Evolutionary conservation across 2,329 filamentous ascomycete species (phyloP), one percentile per base, ranked within the genome.

Genomic region (Geosmithia putterillii): DNA sequence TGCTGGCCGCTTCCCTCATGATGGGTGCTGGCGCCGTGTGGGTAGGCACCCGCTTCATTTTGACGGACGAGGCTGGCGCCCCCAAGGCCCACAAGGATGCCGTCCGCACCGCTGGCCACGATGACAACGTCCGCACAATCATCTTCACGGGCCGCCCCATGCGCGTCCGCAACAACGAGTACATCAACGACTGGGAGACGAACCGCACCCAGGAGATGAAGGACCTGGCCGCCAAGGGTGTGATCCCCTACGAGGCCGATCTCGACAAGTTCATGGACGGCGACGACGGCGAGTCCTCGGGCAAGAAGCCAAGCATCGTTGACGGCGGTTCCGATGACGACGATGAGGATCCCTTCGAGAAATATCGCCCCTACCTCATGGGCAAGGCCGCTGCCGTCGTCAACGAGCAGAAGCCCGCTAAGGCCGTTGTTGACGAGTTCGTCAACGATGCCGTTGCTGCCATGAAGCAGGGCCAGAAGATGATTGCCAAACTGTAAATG

Each of bases 141-240:
- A 98, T 98, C 70, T 98, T 96, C 76, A 98, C 92, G 45, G 92
- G 92, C 44, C 86, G 92, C 46, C 92, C 92, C 32, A 74, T 98
- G 59, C 86, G 92, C 52, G 92, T 98, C 46, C 83, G 89, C 61
- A 92, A 78, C 60, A 98, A 96, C 71, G 65, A 83, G 7, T 98
- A 98, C 67, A 96, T 98, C 58, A 64, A 79, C 59, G 86, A 95
- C 73, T 98, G 92, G 92, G 90, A 98, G 70, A 82, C 83, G 56
- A 92, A 96, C 72, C 85, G 92, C 53, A 71, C 75, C 52, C 69
- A 76, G 35, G 92, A 98, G 73, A 95, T 98, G 65, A 94, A 89
- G 74, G 77, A 94, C 58, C 77, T 98, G 44, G 94, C 89, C 9
- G 59, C 76, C 58, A 86, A 94, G 78, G 92, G 92, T 55, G 70